A percentile compares a stretch with the other conserved stretches of the same genome.
Conservation (phyloP, 2,329 filamentous ascomycete genomes). For the Dryadomyces quercivorus region DNA sequence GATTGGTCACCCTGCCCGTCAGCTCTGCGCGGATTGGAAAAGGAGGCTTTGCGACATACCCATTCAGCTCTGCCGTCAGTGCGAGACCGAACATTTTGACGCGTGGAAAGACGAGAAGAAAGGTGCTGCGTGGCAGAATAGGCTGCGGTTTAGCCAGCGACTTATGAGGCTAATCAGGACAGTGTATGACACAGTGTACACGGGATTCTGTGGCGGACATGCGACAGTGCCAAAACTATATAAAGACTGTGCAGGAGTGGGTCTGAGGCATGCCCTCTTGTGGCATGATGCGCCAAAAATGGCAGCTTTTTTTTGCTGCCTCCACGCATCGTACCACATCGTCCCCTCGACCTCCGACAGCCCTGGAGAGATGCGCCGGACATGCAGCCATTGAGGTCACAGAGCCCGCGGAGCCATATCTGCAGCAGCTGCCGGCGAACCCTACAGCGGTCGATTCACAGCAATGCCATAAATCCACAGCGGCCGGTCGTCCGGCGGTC, state of each 20-base stretch:
- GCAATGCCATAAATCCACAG: conserved; percentile 13
- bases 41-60: conserved; percentile 31
- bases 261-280: background rate
- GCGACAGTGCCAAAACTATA: background rate
- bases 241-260: background rate
- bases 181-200: background rate
- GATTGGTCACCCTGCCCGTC: conserved; percentile 64
- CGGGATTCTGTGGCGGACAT: no score
- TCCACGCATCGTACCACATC: background rate
- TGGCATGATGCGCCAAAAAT: conserved; percentile 10
- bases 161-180: background rate
- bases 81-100: conserved; percentile 50
- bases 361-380: conserved; percentile 22
- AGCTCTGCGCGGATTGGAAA: background rate
- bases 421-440: conserved; percentile 56
- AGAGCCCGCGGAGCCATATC: conserved; percentile 49
- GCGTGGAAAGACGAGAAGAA: background rate
- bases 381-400: conserved; percentile 61
- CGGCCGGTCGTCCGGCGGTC: conserved; percentile 26
- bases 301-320: background rate
- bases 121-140: background rate
- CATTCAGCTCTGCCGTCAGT: conserved; percentile 56
- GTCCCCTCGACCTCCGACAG: background rate
- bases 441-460: conserved; percentile 20
- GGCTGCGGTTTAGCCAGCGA: background rate